phyloP scores from a whole-genome alignment of 2,329 filamentous ascomycete genomes.

The Byssochlamys sp. region DNA sequence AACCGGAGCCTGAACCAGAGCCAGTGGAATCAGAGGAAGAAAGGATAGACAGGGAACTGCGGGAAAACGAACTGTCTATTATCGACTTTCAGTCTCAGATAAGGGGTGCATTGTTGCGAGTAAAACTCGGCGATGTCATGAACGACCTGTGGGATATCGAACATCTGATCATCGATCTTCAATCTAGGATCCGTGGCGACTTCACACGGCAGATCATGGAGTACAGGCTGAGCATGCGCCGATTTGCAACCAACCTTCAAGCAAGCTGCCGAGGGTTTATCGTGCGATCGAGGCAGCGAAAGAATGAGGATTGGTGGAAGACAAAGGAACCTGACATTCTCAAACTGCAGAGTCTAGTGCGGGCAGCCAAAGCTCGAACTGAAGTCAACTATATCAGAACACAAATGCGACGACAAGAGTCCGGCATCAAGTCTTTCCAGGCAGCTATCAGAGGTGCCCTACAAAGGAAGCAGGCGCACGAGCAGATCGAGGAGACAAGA shows the following conservation, averaged over 20 bases:
- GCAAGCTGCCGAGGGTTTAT: constrained; percentile 69
- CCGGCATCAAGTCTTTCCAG: constrained; percentile 43
- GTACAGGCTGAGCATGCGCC: constrained; percentile 74
- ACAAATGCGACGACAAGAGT: constrained; percentile 30
- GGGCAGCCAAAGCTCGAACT: constrained; percentile 42
- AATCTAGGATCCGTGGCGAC: constrained; percentile 77
- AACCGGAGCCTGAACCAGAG: constrained; percentile 62
- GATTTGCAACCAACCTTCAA: constrained; percentile 70
- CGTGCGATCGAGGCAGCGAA: constrained; percentile 53
- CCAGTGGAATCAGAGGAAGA: constrained; percentile 81
- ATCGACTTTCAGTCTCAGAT: constrained; percentile 78
- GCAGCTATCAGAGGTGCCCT: constrained; percentile 45
- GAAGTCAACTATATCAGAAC: constrained; percentile 35
- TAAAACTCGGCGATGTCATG: constrained; percentile 74
- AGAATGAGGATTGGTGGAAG: constrained; percentile 63
- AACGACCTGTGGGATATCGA: constrained; percentile 82
- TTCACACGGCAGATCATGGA: constrained; percentile 73
- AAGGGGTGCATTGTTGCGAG: constrained; percentile 66
- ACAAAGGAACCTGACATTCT: constrained; percentile 62
- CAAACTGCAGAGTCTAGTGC: constrained; percentile 70
- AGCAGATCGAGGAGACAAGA: constrained; percentile 52
- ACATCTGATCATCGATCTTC: constrained; percentile 65
- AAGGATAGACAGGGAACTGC: constrained; percentile 68
- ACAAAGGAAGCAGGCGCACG: constrained; percentile 29
- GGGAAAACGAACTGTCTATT: constrained; percentile 62